Evolutionary conservation across 495 filamentous ascomycete species (phyloP), one percentile per base, ranked within the genome.

Genomic region (Xylaria bambusicola): DNA sequence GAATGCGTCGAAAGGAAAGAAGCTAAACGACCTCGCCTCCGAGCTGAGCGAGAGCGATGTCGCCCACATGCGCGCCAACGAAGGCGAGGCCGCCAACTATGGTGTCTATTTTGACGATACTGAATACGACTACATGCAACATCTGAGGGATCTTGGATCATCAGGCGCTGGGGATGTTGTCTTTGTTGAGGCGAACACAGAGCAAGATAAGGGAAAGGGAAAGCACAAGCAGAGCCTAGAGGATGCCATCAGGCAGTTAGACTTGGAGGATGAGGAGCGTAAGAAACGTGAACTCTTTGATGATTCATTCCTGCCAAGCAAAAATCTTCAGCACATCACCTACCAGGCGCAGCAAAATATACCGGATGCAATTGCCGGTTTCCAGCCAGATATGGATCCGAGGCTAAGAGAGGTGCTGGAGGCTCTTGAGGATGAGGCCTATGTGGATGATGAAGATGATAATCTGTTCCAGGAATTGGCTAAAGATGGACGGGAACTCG

Each of bases 71-170:
- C 87, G 93, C 65, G 80, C 82, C 44, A 97, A 99, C 74, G 95
- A 98, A 73, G 95, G 95, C 61, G 92, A 98, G 73, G 95, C 95
- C 4, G 94, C 95, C 60, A 90, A 90, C 73, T 84, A 97, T 73
- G 95, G 95, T 49, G 81, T 99, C 58, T 97, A 89, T 82, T 87
- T 69, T 66, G 84, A 87, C 68, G 94, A 98, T 73, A 88, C 91
- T 54, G 82, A 88, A 65, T 98, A 98, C 75, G 95, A 98, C 67
- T 98, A 98, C 76, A 98, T 98, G 94, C 94, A 99, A 73, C 95
- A 99, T 75, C 80, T 99, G 78, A 88, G 91, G n/a, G 94, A 97
- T 57, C 81, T 84, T 3, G 84, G 71, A 13, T 86, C 85, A 3
- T 54, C 45, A 3, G 56, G 56, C 40, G 75, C 78, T 27, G 78